These are phyloP conservation scores for Comarum palustre DNA, from an alignment of 306 rosid genomes.

Conservation along the genomic window DNA sequence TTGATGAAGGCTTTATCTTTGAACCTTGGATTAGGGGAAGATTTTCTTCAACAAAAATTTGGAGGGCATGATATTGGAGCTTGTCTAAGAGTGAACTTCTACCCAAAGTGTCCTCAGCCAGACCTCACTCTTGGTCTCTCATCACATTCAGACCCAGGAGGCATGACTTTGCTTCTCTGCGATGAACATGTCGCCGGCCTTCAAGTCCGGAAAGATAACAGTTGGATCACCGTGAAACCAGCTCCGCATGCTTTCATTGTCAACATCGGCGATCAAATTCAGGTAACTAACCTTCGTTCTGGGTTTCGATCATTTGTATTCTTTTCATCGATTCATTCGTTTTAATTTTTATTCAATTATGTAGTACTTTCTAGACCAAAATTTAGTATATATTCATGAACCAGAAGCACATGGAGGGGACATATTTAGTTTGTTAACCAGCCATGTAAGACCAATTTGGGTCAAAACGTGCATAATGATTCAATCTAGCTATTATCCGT, in stretches of 20 bases:
- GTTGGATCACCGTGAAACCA: conserved; percentile 85
- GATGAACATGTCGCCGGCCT: conserved; percentile 67
- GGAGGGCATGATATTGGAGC: conserved; percentile 83
- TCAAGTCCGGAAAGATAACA: conserved; percentile 55
- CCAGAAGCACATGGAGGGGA: conserved; percentile 45
- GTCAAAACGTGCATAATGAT: conserved; percentile 11
- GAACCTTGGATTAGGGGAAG: conserved; percentile 60
- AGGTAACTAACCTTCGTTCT: conserved; percentile 37
- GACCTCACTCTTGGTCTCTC: conserved; percentile 76
- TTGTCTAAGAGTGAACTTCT: conserved; percentile 73
- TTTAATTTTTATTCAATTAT: not conserved
- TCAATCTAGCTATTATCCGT: not conserved
- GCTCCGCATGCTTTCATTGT: conserved; percentile 70
- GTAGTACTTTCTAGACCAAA: not conserved
- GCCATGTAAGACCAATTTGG: not conserved
- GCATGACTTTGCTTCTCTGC: conserved; percentile 65
- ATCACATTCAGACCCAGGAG: conserved; percentile 89
- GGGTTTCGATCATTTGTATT: not conserved
- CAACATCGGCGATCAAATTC: conserved; percentile 90
- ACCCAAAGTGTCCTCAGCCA: conserved; percentile 77
- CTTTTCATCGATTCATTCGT: not conserved
- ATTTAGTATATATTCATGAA: conserved; percentile 29
- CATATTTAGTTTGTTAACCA: conserved; percentile 5
- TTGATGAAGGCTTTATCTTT: conserved; percentile 55
- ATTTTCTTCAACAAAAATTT: conserved; percentile 47